A percentile compares a stretch with the other conserved stretches of the same genome.
Evolutionary conservation across 495 filamentous ascomycete species (phyloP).

Genomic region (Venustampulla echinocandica): DNA sequence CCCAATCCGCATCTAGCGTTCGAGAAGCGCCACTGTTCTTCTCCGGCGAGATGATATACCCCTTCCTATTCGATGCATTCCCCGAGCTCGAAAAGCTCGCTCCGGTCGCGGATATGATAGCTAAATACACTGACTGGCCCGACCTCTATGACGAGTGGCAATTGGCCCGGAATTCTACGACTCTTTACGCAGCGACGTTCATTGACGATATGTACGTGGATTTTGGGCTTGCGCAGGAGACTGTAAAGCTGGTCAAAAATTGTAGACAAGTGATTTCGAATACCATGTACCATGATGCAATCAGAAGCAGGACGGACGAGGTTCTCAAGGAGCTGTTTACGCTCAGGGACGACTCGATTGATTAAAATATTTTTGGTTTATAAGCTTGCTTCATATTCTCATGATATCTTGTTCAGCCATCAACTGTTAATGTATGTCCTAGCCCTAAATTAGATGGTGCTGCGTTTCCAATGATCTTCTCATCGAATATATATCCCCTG

Average conservation of each 20-base stretch:
- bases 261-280: conserved; percentile 81
- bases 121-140: conserved; percentile 58
- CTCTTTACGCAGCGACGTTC: conserved; percentile 80
- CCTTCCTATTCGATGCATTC: conserved; percentile 71
- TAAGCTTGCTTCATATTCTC: conserved; percentile 1
- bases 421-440: too few relatives aligned
- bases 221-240: conserved; percentile 59
- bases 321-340: conserved; percentile 62
- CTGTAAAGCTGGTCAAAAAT: conserved; percentile 65
- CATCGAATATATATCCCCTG: too few relatives aligned
- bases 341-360: conserved; percentile 62
- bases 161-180: conserved; percentile 69
- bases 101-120: conserved; percentile 61
- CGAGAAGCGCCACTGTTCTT: conserved; percentile 59
- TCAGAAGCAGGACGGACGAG: conserved; percentile 63
- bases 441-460: too few relatives aligned
- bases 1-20: conserved; percentile 19
- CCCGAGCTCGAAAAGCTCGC: conserved; percentile 57
- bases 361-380: conserved; percentile 35
- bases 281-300: conserved; percentile 73
- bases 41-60: conserved; percentile 88
- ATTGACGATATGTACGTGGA: conserved; percentile 95
- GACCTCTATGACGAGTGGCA: conserved; percentile 60
- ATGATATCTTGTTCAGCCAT: too few relatives aligned
- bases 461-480: too few relatives aligned